Conservation (phyloP, 176 grass and related monocot genomes). For the Eragrostis curvula region DNA sequence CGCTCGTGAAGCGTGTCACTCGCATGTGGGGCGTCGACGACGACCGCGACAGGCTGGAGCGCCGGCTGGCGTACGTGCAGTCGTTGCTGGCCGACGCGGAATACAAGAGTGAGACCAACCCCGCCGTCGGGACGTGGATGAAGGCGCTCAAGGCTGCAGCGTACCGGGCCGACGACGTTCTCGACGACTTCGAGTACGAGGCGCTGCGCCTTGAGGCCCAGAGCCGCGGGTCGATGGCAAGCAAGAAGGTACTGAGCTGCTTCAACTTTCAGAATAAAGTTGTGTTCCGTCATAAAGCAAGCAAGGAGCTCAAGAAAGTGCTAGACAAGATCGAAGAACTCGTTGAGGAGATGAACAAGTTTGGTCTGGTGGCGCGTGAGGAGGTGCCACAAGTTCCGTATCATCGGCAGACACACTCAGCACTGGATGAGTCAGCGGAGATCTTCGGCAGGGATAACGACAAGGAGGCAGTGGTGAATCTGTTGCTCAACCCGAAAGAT, state of each 20-base stretch:
- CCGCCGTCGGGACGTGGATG: not conserved
- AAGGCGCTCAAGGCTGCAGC: slow-evolving; percentile 20
- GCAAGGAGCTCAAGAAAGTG: slow-evolving; percentile 6
- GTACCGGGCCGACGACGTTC: slow-evolving; percentile 47
- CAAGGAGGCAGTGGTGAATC: slow-evolving; percentile 33
- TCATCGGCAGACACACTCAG: not conserved
- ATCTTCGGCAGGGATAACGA: slow-evolving; percentile 34
- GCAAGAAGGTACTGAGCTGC: not conserved
- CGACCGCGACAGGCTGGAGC: not conserved
- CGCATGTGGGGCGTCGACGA: slow-evolving; percentile 16
- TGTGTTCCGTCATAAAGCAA: not conserved
- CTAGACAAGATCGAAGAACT: not conserved
- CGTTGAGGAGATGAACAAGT: not conserved
- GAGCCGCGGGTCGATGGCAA: not conserved
- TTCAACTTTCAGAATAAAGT: not conserved
- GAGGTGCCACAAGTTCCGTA: not conserved
- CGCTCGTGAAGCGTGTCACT: not conserved
- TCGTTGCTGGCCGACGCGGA: slow-evolving; percentile 12
- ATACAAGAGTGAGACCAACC: not conserved
- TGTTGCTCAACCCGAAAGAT: slow-evolving; percentile 12
- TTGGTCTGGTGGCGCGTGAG: not conserved
- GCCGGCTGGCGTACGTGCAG: not conserved
- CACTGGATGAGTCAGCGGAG: not conserved
- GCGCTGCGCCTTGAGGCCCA: slow-evolving; percentile 2
- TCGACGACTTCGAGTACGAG: slow-evolving; percentile 47